Base-by-base conservation (phyloP, 257 asterid species). In the Scutellaria baicalensis region DNA sequence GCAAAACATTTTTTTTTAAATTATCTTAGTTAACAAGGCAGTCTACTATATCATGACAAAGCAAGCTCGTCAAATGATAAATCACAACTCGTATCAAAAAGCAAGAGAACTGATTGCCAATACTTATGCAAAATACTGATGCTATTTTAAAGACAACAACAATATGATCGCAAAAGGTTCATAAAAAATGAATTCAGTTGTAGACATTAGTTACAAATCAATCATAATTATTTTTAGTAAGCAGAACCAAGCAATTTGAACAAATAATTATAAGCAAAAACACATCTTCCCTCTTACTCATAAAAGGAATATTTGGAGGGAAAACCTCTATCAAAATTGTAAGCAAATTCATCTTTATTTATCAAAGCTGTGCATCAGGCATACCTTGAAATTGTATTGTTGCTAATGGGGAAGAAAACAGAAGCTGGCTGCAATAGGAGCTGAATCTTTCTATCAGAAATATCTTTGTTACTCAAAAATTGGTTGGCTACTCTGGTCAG, bases 401-500 rank as follows among this genome's bases (percentile, higher is more conserved):
- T 80, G 61, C 80, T 58, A 17, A 91, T 73, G 31, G 99, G 99
- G 72, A 89, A 93, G 76, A 89, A 83, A 71, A 73, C 65, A 71
- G 76, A 83, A 62, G 88, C 68, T 11, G 92, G 88, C 75, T 78
- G 90, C 78, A 85, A 68, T 17, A 33, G 75, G 77, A 90, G 90
- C 75, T 85, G 90, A 54, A 4, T 77, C 62, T 61, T 77, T 40
- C 38, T 76, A 71, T 80, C 81, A 17, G 80, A 52, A 68, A 59
- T 70, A 78, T 73, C 80, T 69, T 63, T 74, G 64, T 78, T 72
- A 54, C 80, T 78, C 59, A 81, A 79, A 75, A 83, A 82, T 38
- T 72, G 83, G 69, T 55, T 73, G 64, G 86, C 90, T 47, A 84
- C 95, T 81, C 99, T 83, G 64, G 87, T 86, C 83, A 93, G 70